Conservation (phyloP, 345 rosid species). For the Pistacia integerrima region DNA sequence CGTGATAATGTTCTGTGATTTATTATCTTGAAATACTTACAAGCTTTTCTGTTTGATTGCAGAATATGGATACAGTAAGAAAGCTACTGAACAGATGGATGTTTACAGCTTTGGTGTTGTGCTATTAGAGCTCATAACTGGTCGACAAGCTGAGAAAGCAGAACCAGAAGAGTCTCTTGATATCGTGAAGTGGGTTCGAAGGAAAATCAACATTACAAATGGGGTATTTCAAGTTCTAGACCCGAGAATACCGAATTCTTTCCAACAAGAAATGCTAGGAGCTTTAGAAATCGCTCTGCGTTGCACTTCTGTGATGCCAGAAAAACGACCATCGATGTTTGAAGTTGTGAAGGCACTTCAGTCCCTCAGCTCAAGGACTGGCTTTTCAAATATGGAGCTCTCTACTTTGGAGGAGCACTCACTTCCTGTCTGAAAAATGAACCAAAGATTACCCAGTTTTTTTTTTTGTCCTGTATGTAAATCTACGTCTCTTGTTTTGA, state of each 20-base stretch:
- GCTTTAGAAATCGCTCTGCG: constrained; percentile 69
- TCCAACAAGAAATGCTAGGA: constrained; percentile 60
- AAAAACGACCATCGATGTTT: constrained; percentile 74
- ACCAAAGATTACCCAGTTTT: not conserved
- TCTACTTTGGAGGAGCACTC: constrained; percentile 29
- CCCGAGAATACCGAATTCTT: constrained; percentile 51
- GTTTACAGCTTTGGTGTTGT: constrained; percentile 91
- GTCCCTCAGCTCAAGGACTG: constrained; percentile 35
- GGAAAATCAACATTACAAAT: constrained; percentile 77
- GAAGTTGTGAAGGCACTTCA: constrained; percentile 71
- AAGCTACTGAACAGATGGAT: constrained; percentile 82
- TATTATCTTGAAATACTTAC: not conserved
- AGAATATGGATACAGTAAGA: constrained; percentile 30
- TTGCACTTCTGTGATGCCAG: constrained; percentile 79
- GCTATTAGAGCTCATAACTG: constrained; percentile 76
- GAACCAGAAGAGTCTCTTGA: constrained; percentile 54
- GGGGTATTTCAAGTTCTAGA: constrained; percentile 79
- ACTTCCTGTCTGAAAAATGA: constrained; percentile 18
- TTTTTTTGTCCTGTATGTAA: constrained; percentile 21
- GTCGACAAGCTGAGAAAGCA: constrained; percentile 60
- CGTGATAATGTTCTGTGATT: not conserved
- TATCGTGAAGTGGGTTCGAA: constrained; percentile 80
- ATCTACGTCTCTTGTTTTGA: not conserved
- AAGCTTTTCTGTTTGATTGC: constrained; percentile 34
- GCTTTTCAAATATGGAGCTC: constrained; percentile 25